Conservation (phyloP, 306 rosid species). For the Pueraria montana region DNA sequence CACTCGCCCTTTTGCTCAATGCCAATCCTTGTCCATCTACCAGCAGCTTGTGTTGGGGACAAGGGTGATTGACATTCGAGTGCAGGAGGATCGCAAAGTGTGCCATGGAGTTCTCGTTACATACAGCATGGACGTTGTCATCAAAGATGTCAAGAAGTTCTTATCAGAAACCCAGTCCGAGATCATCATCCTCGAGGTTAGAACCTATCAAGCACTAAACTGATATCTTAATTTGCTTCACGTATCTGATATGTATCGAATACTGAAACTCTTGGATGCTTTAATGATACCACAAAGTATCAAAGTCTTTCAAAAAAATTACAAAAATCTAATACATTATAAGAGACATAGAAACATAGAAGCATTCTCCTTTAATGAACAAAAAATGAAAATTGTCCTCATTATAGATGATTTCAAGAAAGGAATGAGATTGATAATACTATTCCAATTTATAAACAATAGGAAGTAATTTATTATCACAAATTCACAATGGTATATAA, state of each 20-base stretch:
- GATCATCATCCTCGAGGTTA: slow-evolving; percentile 81
- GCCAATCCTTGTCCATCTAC: slow-evolving; percentile 83
- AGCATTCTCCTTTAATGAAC: background rate
- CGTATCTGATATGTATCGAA: background rate
- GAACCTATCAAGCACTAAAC: slow-evolving; percentile 49
- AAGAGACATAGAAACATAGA: background rate
- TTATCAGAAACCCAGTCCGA: slow-evolving; percentile 75
- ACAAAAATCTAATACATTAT: background rate
- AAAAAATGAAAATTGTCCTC: too few relatives aligned
- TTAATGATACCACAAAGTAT: too few relatives aligned
- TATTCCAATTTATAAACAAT: background rate
- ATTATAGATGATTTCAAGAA: background rate
- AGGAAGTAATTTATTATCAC: too few relatives aligned
- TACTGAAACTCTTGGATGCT: background rate
- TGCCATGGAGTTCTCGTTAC: slow-evolving; percentile 88
- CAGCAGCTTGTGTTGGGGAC: slow-evolving; percentile 71
- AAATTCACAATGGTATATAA: background rate
- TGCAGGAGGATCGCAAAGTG: slow-evolving; percentile 69
- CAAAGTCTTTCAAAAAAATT: background rate
- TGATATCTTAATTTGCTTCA: background rate
- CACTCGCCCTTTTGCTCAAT: slow-evolving; percentile 93
- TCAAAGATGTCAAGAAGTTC: slow-evolving; percentile 72
- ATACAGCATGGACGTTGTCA: slow-evolving; percentile 76
- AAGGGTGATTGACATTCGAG: slow-evolving; percentile 77
- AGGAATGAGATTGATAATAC: background rate